Conservation (phyloP, 352 stramenopile genomes). For the Phytophthora syringae region DNA sequence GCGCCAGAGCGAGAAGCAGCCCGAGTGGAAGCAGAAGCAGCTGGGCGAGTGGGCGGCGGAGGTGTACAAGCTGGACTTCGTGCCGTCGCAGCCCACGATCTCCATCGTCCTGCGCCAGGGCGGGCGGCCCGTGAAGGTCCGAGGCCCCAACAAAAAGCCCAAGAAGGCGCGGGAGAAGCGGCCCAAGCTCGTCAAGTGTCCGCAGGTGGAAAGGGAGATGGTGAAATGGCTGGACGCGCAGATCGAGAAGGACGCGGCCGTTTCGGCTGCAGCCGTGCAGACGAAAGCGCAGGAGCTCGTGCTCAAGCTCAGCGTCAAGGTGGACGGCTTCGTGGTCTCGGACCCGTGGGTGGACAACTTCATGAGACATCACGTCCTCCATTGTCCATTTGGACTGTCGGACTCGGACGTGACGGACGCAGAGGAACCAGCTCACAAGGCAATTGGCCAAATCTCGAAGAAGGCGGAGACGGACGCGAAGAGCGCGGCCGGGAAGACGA, state of each 20-base stretch:
- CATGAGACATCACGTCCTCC: conserved; percentile 30
- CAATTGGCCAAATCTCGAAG: neutral
- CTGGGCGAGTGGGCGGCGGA: conserved; percentile 70
- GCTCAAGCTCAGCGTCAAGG: conserved; percentile 11
- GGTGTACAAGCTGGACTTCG: conserved; percentile 54
- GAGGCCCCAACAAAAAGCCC: conserved; percentile 52
- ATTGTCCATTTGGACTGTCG: conserved; percentile 34
- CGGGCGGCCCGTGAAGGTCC: conserved; percentile 39
- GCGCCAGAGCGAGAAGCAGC: conserved; percentile 66
- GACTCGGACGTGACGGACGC: conserved; percentile 28
- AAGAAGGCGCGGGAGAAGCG: conserved; percentile 49
- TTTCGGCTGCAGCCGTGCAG: conserved; percentile 22
- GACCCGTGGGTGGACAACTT: conserved; percentile 41
- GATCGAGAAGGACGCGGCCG: conserved; percentile 30
- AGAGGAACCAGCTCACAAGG: conserved; percentile 4
- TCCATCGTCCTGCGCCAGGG: conserved; percentile 71
- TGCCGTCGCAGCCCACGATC: conserved; percentile 81
- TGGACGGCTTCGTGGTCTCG: conserved; percentile 34
- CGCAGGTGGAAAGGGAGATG: conserved; percentile 66
- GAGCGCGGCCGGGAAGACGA: conserved; percentile 26
- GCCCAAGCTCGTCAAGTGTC: conserved; percentile 65
- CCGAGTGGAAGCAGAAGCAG: conserved; percentile 66
- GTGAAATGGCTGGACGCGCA: conserved; percentile 59
- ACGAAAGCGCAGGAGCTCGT: conserved; percentile 21
- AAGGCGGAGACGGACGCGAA: neutral